Evolutionary conservation across 345 rosid species (phyloP).

Genomic region (Aethionema arabicum): DNA sequence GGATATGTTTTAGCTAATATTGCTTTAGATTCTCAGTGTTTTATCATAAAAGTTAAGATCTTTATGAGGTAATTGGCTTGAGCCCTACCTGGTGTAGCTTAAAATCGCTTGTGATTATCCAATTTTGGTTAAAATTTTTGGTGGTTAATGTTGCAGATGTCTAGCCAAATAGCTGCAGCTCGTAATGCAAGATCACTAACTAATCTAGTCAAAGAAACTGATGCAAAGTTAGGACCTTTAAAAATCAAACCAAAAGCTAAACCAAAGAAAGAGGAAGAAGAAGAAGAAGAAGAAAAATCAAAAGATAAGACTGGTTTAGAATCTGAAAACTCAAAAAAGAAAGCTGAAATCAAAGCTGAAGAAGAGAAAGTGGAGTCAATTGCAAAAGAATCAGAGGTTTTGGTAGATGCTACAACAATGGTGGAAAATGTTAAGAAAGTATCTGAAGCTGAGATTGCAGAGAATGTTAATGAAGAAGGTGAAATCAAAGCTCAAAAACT

Average conservation of each 20-base stretch:
- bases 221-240: constrained; percentile 63
- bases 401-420: constrained; percentile 13
- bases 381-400: constrained; percentile 18
- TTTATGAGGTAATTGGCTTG: constrained; percentile 12
- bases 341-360: constrained; percentile 26
- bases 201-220: constrained; percentile 56
- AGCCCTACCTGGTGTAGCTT: constrained; percentile 1
- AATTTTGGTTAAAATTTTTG: background rate
- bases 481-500: constrained; percentile 32
- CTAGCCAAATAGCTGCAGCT: constrained; percentile 44
- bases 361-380: constrained; percentile 8
- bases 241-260: constrained; percentile 34
- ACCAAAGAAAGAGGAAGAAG: no score
- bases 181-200: constrained; percentile 58
- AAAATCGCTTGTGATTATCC: background rate
- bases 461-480: constrained; percentile 28
- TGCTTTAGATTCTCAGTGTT: no score
- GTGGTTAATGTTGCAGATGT: constrained; percentile 44
- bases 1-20: no score
- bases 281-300: no score
- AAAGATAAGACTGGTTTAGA: background rate
- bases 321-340: constrained; percentile 16
- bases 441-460: constrained; percentile 35
- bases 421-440: constrained; percentile 23
- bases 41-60: background rate